A percentile compares a stretch with the other conserved stretches of the same genome.
Evolutionary conservation across 2,329 filamentous ascomycete genomes (phyloP).

Genomic region (Talaromyces sp.): DNA sequence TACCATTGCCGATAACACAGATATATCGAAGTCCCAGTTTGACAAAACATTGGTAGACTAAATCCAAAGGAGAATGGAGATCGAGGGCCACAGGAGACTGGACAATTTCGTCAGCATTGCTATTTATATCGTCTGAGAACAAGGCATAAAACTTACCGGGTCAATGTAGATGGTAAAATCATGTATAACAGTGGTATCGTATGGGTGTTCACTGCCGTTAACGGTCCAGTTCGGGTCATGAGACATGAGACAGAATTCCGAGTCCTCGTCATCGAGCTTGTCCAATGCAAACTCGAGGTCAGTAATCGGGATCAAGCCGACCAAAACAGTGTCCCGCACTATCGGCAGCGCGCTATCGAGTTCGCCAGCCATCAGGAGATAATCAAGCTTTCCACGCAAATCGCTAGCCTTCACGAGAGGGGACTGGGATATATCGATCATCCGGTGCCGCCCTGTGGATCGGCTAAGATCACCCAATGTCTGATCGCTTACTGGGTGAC

Average conservation of each 20-base stretch:
- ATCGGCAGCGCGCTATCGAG: slow-evolving; percentile 90
- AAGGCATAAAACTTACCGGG: slow-evolving; percentile 52
- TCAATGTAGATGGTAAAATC: slow-evolving; percentile 93
- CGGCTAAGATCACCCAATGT: slow-evolving; percentile 84
- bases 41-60: slow-evolving; percentile 94
- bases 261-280: slow-evolving; percentile 69
- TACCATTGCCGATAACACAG: slow-evolving; percentile 78
- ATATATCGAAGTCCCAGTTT: slow-evolving; percentile 91
- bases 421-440: slow-evolving; percentile 84
- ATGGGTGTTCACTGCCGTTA: slow-evolving; percentile 53
- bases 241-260: slow-evolving; percentile 74
- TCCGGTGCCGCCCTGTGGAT: slow-evolving; percentile 65
- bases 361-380: slow-evolving; percentile 79
- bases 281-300: slow-evolving; percentile 93
- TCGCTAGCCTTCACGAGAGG: slow-evolving; percentile 72
- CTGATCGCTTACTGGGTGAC: slow-evolving; percentile 79
- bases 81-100: slow-evolving; percentile 82
- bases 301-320: slow-evolving; percentile 87
- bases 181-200: slow-evolving; percentile 56
- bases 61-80: slow-evolving; percentile 82
- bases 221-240: slow-evolving; percentile 34
- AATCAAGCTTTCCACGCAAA: slow-evolving; percentile 74
- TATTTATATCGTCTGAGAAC: not conserved
- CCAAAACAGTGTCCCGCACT: slow-evolving; percentile 69
- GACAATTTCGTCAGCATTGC: slow-evolving; percentile 11